A percentile compares a stretch with the other conserved stretches of the same genome.
Conservation (phyloP, 257 asterid genomes). For the Jacaranda mimosifolia region DNA sequence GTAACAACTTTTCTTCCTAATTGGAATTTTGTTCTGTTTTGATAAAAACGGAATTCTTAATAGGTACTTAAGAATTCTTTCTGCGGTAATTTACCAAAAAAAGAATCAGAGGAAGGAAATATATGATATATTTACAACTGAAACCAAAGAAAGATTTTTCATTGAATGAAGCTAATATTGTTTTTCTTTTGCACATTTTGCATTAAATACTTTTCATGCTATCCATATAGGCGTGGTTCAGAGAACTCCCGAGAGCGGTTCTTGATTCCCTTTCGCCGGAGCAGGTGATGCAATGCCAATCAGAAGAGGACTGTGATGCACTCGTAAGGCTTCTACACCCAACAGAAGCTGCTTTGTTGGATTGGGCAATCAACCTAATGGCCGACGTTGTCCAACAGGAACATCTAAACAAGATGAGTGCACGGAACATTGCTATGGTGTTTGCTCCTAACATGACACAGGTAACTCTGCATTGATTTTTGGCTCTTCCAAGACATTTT, state of each 20-base stretch:
- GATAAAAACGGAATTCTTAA: no score
- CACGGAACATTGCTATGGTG: conserved; percentile 96
- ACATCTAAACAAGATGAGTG: conserved; percentile 86
- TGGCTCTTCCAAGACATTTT: no score
- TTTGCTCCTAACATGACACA: conserved; percentile 99
- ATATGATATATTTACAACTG: no score
- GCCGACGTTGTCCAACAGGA: conserved; percentile 93
- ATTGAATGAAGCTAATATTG: no score
- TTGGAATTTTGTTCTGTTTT: no score
- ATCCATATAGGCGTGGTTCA: conserved; percentile 87
- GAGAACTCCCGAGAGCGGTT: conserved; percentile 94
- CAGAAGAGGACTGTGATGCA: conserved; percentile 78
- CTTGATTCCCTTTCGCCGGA: conserved; percentile 88
- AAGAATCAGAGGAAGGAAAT: no score
- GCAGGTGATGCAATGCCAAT: conserved; percentile 92
- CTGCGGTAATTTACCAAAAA: no score
- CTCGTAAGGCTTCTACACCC: conserved; percentile 83
- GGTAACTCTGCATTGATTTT: conserved; percentile 45
- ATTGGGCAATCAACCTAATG: conserved; percentile 96
- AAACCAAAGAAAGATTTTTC: no score
- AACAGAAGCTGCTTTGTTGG: conserved; percentile 84
- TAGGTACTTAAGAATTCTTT: no score
- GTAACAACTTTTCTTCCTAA: no score
- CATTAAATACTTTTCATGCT: conserved; percentile 16
- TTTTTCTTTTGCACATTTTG: no score